Evolutionary conservation across 202 grass and related monocot species (phyloP).

Genomic region (Panicum hallii): DNA sequence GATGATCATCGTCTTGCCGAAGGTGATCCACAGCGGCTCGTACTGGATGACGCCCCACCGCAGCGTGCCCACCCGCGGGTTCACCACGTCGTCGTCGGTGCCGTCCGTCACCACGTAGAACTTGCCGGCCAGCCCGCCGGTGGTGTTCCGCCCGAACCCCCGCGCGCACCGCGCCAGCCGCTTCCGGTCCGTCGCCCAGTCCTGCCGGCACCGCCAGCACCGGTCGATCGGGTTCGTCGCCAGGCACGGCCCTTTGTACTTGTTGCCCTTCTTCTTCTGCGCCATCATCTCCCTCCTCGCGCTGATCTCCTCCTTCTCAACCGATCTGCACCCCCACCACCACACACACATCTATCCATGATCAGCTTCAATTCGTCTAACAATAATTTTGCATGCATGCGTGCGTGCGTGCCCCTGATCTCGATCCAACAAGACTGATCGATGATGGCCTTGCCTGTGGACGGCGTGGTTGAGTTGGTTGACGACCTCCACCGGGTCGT

Average conservation of each 20-base stretch:
- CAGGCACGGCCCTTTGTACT: constrained; percentile 36
- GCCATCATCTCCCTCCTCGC: constrained; percentile 46
- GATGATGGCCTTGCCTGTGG: constrained; percentile 48
- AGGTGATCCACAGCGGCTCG: constrained; percentile 83
- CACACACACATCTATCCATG: no score
- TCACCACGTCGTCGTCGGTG: constrained; percentile 64
- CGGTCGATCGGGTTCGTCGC: constrained; percentile 92
- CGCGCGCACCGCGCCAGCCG: constrained; percentile 70
- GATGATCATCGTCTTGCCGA: constrained; percentile 72
- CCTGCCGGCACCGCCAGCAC: constrained; percentile 75
- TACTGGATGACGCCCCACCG: constrained; percentile 71
- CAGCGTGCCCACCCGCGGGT: constrained; percentile 61
- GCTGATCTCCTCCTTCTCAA: constrained; percentile 12
- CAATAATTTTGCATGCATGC: no score
- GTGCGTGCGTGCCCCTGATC: no score
- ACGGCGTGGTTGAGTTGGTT: constrained; percentile 61
- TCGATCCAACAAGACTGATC: not conserved
- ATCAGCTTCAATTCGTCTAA: no score
- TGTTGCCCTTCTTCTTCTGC: constrained; percentile 39
- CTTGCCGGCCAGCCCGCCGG: constrained; percentile 64
- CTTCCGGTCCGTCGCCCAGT: constrained; percentile 75
- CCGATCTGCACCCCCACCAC: not conserved
- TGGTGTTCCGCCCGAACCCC: constrained; percentile 72
- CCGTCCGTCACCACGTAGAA: constrained; percentile 72
- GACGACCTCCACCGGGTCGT: constrained; percentile 51